A percentile compares a stretch with the other conserved stretches of the same genome.
Conservation (phyloP, 148 eudicot species). For the Rhododendron mucronatum region DNA sequence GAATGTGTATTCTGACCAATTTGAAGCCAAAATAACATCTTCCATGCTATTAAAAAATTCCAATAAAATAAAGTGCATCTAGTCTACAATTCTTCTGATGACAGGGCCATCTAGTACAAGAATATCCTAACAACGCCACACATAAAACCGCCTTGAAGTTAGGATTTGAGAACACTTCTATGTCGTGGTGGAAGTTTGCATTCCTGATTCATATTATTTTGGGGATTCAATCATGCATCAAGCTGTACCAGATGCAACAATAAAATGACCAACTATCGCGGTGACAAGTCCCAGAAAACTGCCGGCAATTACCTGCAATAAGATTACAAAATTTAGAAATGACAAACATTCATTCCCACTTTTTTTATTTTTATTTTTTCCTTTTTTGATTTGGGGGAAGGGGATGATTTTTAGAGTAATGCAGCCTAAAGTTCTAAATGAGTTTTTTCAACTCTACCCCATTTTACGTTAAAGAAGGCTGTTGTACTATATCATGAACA, state of each 20-base stretch:
- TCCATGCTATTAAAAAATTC: neutral
- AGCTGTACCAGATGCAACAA: constrained; percentile 11
- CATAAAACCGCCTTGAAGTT: neutral
- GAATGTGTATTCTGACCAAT: neutral
- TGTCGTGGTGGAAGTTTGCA: neutral
- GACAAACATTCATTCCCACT: neutral
- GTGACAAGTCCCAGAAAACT: constrained; percentile 55
- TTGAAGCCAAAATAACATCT: neutral
- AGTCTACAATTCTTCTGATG: neutral
- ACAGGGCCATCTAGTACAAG: neutral
- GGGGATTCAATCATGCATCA: neutral
- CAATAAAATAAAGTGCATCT: neutral
- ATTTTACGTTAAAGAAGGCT: neutral
- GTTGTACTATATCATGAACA: neutral
- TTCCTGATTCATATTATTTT: neutral
- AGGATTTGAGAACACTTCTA: neutral
- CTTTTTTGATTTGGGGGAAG: neutral
- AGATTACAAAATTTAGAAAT: neutral
- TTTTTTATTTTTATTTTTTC: neutral
- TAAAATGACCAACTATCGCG: constrained; percentile 39
- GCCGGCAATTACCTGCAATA: constrained; percentile 71
- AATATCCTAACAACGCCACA: neutral
- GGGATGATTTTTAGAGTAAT: neutral
- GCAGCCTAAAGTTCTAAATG: constrained; percentile 1
- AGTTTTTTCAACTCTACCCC: neutral